Evolutionary conservation across 2,329 filamentous ascomycete species (phyloP).

Genomic region (Alternaria panax): DNA sequence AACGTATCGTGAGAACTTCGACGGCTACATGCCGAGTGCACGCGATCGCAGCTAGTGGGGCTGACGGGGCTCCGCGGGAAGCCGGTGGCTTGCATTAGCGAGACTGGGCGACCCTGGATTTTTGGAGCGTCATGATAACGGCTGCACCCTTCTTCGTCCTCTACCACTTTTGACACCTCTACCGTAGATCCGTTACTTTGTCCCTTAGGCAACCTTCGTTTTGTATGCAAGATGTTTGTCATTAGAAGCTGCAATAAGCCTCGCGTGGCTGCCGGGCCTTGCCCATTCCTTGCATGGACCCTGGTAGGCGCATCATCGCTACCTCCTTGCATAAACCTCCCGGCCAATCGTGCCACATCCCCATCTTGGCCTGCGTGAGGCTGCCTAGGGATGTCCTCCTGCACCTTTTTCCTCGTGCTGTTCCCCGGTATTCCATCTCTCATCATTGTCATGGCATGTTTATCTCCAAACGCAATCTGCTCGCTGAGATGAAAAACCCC

Average conservation of each 20-base stretch:
- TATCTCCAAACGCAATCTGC: not conserved
- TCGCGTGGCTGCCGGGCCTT: not conserved
- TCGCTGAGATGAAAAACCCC: constrained; percentile 1
- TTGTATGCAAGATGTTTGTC: not conserved
- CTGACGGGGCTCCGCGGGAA: too few species aligned
- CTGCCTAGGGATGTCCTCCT: not conserved
- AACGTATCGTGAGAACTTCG: too few species aligned
- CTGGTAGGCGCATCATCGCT: not conserved
- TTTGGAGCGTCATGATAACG: too few species aligned
- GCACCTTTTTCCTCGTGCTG: not conserved
- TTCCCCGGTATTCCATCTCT: not conserved
- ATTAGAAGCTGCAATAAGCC: not conserved
- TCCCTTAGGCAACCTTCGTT: too few species aligned
- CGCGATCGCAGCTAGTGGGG: too few species aligned
- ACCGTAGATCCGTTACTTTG: too few species aligned
- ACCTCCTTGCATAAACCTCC: constrained; percentile 1
- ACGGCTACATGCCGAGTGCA: too few species aligned
- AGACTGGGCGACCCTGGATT: too few species aligned
- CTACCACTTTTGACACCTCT: too few species aligned
- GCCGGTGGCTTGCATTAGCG: too few species aligned
- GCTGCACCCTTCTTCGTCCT: too few species aligned
- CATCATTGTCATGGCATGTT: not conserved
- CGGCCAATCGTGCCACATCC: not conserved
- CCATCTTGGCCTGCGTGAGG: not conserved
- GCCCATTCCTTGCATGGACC: not conserved